Percentiles rank a stretch among this genome's conserved stretches.
Conservation (phyloP, 2,329 filamentous ascomycete species). For the Dothideomycetes sp. region DNA sequence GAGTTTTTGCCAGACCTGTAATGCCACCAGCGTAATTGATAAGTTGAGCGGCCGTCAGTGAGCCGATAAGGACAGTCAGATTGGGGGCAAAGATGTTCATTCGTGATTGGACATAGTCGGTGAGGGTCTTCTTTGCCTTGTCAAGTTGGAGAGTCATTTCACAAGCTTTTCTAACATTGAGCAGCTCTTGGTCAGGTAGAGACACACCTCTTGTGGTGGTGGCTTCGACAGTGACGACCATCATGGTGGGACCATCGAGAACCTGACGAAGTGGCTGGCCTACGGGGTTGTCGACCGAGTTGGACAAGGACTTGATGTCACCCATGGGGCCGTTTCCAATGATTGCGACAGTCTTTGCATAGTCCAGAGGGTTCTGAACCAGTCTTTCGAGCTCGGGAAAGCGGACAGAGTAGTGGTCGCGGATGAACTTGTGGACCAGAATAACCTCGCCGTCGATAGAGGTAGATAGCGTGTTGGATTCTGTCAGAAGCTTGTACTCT, state of each 20-base stretch:
- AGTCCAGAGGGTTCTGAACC: constrained; percentile 85
- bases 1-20: constrained; percentile 80
- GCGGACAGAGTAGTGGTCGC: constrained; percentile 87
- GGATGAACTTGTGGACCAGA: constrained; percentile 89
- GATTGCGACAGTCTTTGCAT: constrained; percentile 89
- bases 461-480: constrained; percentile 82
- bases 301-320: constrained; percentile 71
- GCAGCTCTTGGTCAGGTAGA: constrained; percentile 65
- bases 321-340: constrained; percentile 88
- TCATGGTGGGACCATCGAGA: constrained; percentile 78
- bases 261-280: constrained; percentile 68
- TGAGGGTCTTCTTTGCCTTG: constrained; percentile 74
- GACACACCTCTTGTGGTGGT: constrained; percentile 77
- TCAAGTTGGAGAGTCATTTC: constrained; percentile 84
- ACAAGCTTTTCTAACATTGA: constrained; percentile 66
- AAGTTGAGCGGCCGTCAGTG: constrained; percentile 88
- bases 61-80: constrained; percentile 79
- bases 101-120: constrained; percentile 89
- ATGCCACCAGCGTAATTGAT: constrained; percentile 89
- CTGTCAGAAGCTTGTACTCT: constrained; percentile 78
- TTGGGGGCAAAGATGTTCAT: constrained; percentile 97
- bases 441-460: constrained; percentile 89
- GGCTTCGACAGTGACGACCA: constrained; percentile 93
- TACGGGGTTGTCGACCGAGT: constrained; percentile 68
- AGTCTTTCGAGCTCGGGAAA: constrained; percentile 90